Evolutionary conservation across 768 basidiomycete species (phyloP).

Genomic region (Cystofilobasidium bisporidii): DNA sequence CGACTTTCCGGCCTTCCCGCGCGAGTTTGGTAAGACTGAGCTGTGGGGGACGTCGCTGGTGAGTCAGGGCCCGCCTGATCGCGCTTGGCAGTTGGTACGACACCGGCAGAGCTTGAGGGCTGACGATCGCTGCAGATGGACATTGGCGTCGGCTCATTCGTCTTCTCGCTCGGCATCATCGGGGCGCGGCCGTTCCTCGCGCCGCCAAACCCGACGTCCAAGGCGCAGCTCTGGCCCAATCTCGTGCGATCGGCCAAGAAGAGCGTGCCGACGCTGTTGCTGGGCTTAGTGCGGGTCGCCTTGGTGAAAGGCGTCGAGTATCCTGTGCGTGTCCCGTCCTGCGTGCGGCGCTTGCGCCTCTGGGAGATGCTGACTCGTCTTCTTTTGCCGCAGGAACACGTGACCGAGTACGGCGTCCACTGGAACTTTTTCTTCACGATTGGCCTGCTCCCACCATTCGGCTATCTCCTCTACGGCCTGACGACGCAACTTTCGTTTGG

Average conservation of each 20-base stretch:
- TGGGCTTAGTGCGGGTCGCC: constrained; percentile 68
- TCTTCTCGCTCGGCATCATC: constrained; percentile 88
- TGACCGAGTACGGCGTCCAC: constrained; percentile 88
- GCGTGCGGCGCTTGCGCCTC: not conserved
- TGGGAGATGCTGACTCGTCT: not conserved
- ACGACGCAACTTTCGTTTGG: constrained; percentile 53
- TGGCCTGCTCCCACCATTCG: constrained; percentile 63
- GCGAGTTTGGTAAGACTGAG: constrained; percentile 81
- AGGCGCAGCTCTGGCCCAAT: constrained; percentile 46
- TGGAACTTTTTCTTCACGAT: constrained; percentile 99
- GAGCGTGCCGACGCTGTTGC: constrained; percentile 54
- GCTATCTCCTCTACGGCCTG: constrained; percentile 60
- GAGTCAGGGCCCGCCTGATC: constrained; percentile 33
- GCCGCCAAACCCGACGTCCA: constrained; percentile 29
- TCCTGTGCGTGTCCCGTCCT: constrained; percentile 60
- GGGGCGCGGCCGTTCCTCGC: constrained; percentile 72
- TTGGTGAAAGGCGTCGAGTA: constrained; percentile 90
- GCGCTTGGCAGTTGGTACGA: too few species aligned
- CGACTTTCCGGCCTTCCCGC: constrained; percentile 87
- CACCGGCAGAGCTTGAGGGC: too few species aligned
- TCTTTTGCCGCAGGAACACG: constrained; percentile 59
- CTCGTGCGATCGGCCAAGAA: constrained; percentile 50
- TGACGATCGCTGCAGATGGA: constrained; percentile 66
- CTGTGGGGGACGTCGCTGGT: constrained; percentile 91
- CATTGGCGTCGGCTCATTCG: constrained; percentile 90